A percentile compares a stretch with the other conserved stretches of the same genome.
Evolutionary conservation across 176 grass and related monocot species (phyloP).

Genomic region (Zoysia japonica): DNA sequence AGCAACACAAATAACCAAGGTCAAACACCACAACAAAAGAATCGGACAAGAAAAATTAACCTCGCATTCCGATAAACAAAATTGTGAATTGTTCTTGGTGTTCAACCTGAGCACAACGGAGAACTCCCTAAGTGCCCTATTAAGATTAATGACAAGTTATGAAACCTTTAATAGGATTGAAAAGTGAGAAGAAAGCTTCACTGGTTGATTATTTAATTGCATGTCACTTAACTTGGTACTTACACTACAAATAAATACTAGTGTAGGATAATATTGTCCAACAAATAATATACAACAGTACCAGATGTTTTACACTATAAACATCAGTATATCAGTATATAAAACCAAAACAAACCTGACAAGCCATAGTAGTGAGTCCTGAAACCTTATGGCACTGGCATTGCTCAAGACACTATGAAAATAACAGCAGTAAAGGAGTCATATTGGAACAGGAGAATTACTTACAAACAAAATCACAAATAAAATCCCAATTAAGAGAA

Average conservation of each 20-base stretch:
- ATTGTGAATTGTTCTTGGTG: constrained; percentile 32
- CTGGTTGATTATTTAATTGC: constrained; percentile 10
- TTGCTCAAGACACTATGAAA: constrained; percentile 65
- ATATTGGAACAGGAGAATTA: constrained; percentile 15
- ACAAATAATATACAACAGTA: neutral
- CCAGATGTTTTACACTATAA: constrained; percentile 20
- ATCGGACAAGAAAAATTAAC: constrained; percentile 46
- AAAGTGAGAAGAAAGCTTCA: constrained; percentile 10
- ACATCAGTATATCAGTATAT: neutral
- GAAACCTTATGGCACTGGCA: constrained; percentile 60
- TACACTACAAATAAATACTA: constrained; percentile 22
- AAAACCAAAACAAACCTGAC: constrained; percentile 65
- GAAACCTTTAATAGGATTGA: constrained; percentile 15
- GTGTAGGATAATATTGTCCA: neutral
- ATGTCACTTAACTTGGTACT: constrained; percentile 21
- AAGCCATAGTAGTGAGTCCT: constrained; percentile 84
- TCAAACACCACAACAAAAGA: constrained; percentile 25
- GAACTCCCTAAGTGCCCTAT: constrained; percentile 83
- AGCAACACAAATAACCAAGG: constrained; percentile 15
- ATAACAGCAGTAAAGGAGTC: constrained; percentile 41
- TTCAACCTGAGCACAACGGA: constrained; percentile 49
- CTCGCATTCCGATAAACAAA: constrained; percentile 55
- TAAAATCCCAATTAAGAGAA: neutral
- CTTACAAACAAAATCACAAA: constrained; percentile 19
- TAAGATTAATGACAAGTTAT: constrained; percentile 38